Conservation (phyloP, 140 eudicot species). For the Bidens hawaiensis region DNA sequence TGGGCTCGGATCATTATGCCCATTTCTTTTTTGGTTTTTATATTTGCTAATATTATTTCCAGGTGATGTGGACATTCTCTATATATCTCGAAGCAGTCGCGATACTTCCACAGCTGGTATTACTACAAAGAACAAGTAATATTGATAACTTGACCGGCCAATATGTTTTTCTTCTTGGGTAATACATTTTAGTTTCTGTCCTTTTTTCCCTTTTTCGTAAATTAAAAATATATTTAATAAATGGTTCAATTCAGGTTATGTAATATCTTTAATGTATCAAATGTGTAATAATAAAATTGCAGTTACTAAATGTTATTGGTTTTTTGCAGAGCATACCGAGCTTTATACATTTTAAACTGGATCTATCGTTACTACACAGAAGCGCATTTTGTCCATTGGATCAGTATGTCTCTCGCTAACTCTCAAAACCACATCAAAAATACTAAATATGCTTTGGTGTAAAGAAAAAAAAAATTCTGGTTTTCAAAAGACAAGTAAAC, state of each 20-base stretch:
- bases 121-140: constrained; percentile 59
- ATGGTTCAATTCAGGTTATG: background rate
- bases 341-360: constrained; percentile 85
- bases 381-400: constrained; percentile 89
- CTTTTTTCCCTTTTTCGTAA: too few species aligned
- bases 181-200: background rate
- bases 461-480: too few species aligned
- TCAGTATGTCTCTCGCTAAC: constrained; percentile 76
- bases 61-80: constrained; percentile 65
- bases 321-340: constrained; percentile 80
- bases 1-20: too few species aligned
- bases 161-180: constrained; percentile 66
- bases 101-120: constrained; percentile 58
- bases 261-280: background rate
- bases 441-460: too few species aligned
- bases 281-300: background rate
- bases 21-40: background rate
- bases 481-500: too few species aligned
- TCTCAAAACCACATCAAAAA: too few species aligned
- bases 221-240: too few species aligned
- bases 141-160: constrained; percentile 63
- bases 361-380: constrained; percentile 94
- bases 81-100: constrained; percentile 70
- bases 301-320: constrained; percentile 7
- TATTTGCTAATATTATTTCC: background rate